Percentiles rank a stretch among this genome's conserved stretches.
phyloP scores from a whole-genome alignment of 78 protist species.

The Mastigamoeba balamuthi region DNA sequence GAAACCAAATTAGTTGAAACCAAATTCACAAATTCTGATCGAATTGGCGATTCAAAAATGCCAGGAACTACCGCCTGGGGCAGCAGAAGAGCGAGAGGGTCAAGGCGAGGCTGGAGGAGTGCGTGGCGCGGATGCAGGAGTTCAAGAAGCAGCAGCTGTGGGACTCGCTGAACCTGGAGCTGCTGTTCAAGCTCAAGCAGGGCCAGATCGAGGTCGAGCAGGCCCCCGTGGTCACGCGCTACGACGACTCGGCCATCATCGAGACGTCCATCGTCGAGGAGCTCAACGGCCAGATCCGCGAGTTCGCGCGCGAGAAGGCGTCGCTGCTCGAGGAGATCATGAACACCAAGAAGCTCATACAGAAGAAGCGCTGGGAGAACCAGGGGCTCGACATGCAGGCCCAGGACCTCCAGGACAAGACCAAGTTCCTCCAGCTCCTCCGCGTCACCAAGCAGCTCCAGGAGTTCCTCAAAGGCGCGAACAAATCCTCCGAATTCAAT shows the following conservation, averaged over 20 bases:
- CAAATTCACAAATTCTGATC: no score
- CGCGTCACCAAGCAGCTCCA: slow-evolving; percentile 61
- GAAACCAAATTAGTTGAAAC: no score
- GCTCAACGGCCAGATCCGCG: slow-evolving; percentile 20
- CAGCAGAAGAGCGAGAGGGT: no score
- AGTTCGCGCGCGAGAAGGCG: slow-evolving; percentile 17
- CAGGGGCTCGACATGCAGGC: slow-evolving; percentile 11
- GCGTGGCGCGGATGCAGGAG: neutral
- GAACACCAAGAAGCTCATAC: slow-evolving; percentile 11
- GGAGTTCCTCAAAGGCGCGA: slow-evolving; percentile 5
- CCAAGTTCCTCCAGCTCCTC: slow-evolving; percentile 36
- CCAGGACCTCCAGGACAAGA: slow-evolving; percentile 1
- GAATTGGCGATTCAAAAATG: no score
- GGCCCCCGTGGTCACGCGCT: slow-evolving; percentile 39
- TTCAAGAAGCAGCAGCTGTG: neutral
- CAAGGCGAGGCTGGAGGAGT: no score
- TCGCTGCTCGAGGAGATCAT: slow-evolving; percentile 13
- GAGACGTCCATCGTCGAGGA: neutral
- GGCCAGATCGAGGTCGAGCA: slow-evolving; percentile 61
- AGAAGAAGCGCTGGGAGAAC: slow-evolving; percentile 35
- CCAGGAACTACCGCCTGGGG: no score
- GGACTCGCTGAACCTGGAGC: neutral
- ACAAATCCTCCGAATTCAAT: no score
- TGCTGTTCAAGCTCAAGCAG: slow-evolving; percentile 21
- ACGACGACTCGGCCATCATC: slow-evolving; percentile 15